Evolutionary conservation across 352 stramenopile species (phyloP), one percentile per base, ranked within the genome.

Genomic region (Globisporangium takayamanum): DNA sequence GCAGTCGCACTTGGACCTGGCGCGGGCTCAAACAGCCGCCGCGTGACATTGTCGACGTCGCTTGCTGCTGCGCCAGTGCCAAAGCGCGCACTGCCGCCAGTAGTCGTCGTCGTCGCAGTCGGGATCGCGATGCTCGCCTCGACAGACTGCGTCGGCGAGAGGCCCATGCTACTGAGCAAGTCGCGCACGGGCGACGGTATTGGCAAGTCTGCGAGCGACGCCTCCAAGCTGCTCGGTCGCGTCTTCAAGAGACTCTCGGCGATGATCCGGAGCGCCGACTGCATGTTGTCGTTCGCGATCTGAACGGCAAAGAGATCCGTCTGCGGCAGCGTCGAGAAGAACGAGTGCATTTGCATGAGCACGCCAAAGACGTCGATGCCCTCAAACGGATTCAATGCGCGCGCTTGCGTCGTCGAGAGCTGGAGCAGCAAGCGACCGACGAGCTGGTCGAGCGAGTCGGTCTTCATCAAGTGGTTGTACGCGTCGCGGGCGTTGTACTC

Each of bases 331-430:
- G 80, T 92, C 6, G 80, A 82, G 49, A 94, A 92, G 62, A 93
- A 92, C 39, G 73, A 87, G 56, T 94, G 83, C 83, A 93, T 92
- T 58, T 92, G 78, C 79, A 92, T 92, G 36, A 94, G 67, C 25
- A 93, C 75, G 44, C 79, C 81, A 42, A 87, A 92, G 20, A 95
- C 73, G 54, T 95, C 78, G 52, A 93, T 84, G 12, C 72, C 72
- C 64, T 90, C 80, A 36, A 93, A 93, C 0, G 83, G 81, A 26
- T 81, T 80, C 16, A 89, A 18, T 6, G 69, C 70, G 25, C 72
- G 76, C 3, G 82, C 72, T 60, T 95, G 83, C 0, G 70, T 51
- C 10, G 63, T 71, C 0, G 85, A 79, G 49, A 93, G 67, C 62
- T 87, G 79, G 8, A 92, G 45, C 42, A 93, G 57, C 46, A 95